phyloP scores from a whole-genome alignment of 192 early-diverging fungal genomes.

The Dimargaris cristalligena region DNA sequence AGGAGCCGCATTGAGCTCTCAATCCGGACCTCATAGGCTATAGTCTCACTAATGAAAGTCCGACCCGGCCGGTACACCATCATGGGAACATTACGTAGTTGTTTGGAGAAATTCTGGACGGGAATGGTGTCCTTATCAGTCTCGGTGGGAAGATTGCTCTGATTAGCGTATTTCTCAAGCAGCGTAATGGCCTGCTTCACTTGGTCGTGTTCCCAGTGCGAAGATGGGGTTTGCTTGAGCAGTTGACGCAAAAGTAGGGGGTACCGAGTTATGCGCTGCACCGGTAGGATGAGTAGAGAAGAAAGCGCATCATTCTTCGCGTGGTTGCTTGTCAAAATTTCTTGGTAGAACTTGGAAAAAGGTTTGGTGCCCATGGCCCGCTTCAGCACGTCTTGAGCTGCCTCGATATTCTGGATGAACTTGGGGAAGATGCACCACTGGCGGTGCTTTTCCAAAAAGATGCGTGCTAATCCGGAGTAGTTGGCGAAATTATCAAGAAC shows the following conservation, averaged over 20 bases:
- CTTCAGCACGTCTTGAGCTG: conserved; percentile 2
- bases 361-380: not conserved
- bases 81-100: conserved; percentile 3
- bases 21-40: not conserved
- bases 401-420: not conserved
- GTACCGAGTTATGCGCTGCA: conserved; percentile 10
- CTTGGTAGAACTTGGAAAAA: conserved; percentile 6
- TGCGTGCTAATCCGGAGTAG: not conserved
- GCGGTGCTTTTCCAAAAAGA: not conserved
- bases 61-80: conserved; percentile 11
- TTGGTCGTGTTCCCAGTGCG: conserved; percentile 7
- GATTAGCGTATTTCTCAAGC: not conserved
- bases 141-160: not conserved
- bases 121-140: not conserved
- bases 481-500: not conserved
- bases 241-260: conserved; percentile 2
- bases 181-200: conserved; percentile 2
- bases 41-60: not conserved
- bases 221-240: conserved; percentile 3
- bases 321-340: not conserved
- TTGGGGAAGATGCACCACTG: conserved; percentile 2
- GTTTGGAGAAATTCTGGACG: not conserved
- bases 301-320: conserved; percentile 9
- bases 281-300: conserved; percentile 5
- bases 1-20: not conserved